phyloP scores from a whole-genome alignment of 83 land plant species.

The Diphasiastrum complanatum region DNA sequence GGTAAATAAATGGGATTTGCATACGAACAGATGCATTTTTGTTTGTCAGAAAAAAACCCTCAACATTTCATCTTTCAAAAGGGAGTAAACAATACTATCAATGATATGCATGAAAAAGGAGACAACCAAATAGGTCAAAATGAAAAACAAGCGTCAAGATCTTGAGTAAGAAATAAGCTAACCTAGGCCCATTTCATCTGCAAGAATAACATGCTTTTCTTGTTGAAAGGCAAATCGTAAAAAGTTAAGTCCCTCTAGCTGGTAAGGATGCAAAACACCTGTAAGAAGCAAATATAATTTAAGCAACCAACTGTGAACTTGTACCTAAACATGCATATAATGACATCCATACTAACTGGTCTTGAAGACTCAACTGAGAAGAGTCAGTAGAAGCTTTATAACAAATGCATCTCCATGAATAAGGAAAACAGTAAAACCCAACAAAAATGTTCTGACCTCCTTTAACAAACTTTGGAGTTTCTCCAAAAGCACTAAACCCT shows the following conservation, averaged over 20 bases:
- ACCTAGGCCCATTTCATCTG: slow-evolving; percentile 99
- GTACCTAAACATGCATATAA: neutral
- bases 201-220: slow-evolving; percentile 89
- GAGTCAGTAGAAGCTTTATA: neutral
- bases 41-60: no score
- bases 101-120: slow-evolving; percentile 16
- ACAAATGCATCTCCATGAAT: neutral
- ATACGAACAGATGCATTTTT: neutral
- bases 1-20: neutral
- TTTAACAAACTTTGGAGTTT: slow-evolving; percentile 67
- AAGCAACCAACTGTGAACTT: neutral
- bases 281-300: slow-evolving; percentile 1
- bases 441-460: slow-evolving; percentile 43
- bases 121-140: neutral
- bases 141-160: neutral
- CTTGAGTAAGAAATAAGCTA: slow-evolving; percentile 13
- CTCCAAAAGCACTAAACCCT: slow-evolving; percentile 68
- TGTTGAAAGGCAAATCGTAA: slow-evolving; percentile 88
- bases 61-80: no score
- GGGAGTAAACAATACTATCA: no score
- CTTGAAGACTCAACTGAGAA: neutral
- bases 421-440: slow-evolving; percentile 1
- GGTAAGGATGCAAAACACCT: slow-evolving; percentile 92
- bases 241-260: slow-evolving; percentile 94
- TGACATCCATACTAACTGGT: no score